Percentiles rank a stretch among this genome's conserved stretches.
These are phyloP conservation scores for Symbiodinium pilosum DNA, from an alignment of 73 alveolate species.

Conservation along the genomic window DNA sequence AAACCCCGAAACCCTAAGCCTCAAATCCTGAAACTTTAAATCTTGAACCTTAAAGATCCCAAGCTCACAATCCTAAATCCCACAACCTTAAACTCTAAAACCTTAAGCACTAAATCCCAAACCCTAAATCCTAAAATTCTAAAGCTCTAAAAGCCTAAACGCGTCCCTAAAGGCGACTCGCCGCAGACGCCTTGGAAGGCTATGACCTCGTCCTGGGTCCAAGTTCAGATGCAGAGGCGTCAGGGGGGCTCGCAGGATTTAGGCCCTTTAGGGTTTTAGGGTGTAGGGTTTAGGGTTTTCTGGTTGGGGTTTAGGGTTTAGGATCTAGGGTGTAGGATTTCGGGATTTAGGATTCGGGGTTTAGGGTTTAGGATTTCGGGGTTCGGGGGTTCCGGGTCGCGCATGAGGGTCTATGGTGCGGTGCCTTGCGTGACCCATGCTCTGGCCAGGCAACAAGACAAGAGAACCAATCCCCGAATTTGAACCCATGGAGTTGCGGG, in stretches of 20 bases:
- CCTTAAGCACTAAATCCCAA: background rate
- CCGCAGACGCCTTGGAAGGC: slow-evolving; percentile 64
- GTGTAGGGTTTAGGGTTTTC: background rate
- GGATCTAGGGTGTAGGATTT: background rate
- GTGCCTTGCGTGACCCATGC: no score
- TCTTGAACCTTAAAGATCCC: background rate
- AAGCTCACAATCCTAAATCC: background rate
- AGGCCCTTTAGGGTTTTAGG: no score
- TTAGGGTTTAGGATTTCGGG: no score
- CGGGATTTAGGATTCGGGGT: no score
- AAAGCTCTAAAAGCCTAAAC: background rate
- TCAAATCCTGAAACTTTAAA: no score
- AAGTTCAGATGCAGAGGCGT: slow-evolving; percentile 39
- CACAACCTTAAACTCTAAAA: no score
- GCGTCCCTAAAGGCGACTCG: background rate
- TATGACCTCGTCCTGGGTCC: slow-evolving; percentile 92
- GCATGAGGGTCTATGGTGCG: no score
- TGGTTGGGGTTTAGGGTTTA: background rate
- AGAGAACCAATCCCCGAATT: no score
- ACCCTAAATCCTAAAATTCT: background rate
- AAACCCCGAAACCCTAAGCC: background rate
- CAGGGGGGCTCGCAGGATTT: background rate
- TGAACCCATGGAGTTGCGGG: no score
- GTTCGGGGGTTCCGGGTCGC: no score
- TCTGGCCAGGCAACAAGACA: no score